Base-by-base conservation (phyloP, 106 monocot genomes). In the Xerophyta viscosa region DNA sequence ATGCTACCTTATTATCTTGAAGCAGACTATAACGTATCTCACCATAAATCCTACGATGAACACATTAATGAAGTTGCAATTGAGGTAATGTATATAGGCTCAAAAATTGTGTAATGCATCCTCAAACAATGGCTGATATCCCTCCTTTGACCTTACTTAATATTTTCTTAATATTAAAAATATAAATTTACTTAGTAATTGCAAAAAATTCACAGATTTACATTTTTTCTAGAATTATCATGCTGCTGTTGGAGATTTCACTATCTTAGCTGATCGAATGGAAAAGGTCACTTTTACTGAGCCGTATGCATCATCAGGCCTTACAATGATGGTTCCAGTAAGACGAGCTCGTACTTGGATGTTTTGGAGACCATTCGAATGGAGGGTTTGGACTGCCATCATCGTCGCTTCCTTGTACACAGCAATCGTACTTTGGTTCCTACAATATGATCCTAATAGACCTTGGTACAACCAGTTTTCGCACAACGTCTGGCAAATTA, bases 221-320 rank as follows among this genome's bases (percentile, higher is more conserved):
- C n/a, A n/a, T 46, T 22, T 59, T 17, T 50, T 33, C 4, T 19
- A 64, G 71, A 36, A 6, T 24, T 56, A 49, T 27, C 63, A 71
- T 64, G 41, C 36, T 6, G 64, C 41, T 0, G 50, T 71, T 14
- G 71, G 71, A 15, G 71, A 71, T 57, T 33, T 71, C 14, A 57
- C 57, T 2, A 58, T 64, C 12, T 12, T 64, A 11, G 9, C 57
- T 20, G 27, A 30, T 19, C 64, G 64, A 3, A 6, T 22, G 21
- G 14, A 20, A 27, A 57, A 48, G 0, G 64, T 42, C 27, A 39
- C 49, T 2, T 71, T 71, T 24, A 71, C 64, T 0, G 6, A 27
- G 25, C 71, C 71, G 43, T 71, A 31, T 39, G 27, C 57, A 1
- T 3, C 29, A 3, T 64, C 64, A 0, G 64, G 64, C 3, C 27